A percentile compares a stretch with the other conserved stretches of the same genome.
Conservation (phyloP, 345 rosid genomes). For the Populus nigra region DNA sequence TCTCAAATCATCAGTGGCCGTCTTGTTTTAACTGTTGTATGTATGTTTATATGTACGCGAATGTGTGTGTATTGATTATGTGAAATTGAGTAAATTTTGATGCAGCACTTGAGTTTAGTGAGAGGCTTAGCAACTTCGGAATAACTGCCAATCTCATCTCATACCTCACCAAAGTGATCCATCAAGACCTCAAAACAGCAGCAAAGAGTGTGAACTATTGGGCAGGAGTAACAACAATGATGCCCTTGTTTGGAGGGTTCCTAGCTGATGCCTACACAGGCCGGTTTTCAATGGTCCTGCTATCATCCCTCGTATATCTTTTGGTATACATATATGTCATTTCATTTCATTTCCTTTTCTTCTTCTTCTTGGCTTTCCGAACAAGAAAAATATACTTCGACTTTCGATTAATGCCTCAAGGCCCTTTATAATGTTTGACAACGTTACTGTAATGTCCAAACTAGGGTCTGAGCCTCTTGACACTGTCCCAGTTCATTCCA, state of each 20-base stretch:
- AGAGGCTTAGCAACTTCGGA: conserved; percentile 47
- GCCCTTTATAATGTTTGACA: not conserved
- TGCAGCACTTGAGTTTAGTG: conserved; percentile 56
- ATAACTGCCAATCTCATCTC: conserved; percentile 39
- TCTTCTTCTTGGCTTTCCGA: no score
- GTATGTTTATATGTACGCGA: no score
- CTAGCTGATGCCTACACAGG: conserved; percentile 50
- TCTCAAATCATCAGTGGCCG: no score
- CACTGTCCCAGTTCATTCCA: conserved; percentile 41
- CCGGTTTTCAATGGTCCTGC: conserved; percentile 35
- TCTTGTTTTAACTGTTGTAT: no score
- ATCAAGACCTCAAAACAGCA: conserved; percentile 43
- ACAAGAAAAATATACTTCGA: not conserved
- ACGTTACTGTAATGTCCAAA: not conserved
- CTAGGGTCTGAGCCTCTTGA: conserved; percentile 44
- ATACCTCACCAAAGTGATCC: conserved; percentile 41
- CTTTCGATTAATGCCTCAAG: no score
- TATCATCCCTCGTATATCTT: conserved; percentile 42
- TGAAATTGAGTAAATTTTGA: not conserved
- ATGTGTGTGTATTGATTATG: no score
- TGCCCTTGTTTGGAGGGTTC: conserved; percentile 50
- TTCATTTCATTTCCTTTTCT: not conserved
- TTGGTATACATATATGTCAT: conserved; percentile 19
- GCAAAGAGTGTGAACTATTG: conserved; percentile 52
- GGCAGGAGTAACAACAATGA: conserved; percentile 47